These are phyloP conservation scores for Hericium rajendrae DNA, from an alignment of 768 basidiomycete genomes.

Conservation along the genomic window DNA sequence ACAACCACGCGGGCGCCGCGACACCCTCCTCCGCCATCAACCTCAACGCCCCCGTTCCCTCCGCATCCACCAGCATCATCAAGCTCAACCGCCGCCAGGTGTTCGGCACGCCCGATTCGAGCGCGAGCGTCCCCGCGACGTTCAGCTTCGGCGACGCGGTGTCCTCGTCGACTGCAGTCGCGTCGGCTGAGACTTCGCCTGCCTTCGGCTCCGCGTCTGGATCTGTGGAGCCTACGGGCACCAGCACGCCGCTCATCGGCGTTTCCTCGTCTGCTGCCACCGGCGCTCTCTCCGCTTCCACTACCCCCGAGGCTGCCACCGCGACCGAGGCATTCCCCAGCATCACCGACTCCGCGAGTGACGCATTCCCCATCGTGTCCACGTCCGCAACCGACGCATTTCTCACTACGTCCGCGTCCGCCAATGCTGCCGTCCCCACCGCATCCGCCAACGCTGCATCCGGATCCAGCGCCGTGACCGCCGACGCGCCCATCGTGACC, in stretches of 20 bases:
- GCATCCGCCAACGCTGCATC: neutral
- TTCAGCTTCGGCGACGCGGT: neutral
- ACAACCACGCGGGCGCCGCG: neutral
- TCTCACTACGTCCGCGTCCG: neutral
- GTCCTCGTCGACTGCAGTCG: neutral
- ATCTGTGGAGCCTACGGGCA: neutral
- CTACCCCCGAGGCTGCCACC: neutral
- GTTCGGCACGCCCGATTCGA: neutral
- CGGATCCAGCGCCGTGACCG: neutral
- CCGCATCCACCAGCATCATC: slow-evolving; percentile 1
- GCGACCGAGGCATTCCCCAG: neutral
- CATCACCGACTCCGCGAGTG: neutral
- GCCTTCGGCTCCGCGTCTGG: neutral
- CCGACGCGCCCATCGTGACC: neutral
- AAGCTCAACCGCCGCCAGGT: slow-evolving; percentile 9
- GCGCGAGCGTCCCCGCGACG: neutral
- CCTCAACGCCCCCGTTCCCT: slow-evolving; percentile 1
- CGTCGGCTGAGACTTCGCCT: neutral
- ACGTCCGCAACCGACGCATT: neutral
- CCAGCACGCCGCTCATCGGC: neutral
- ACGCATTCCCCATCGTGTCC: neutral
- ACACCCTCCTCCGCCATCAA: slow-evolving; percentile 5
- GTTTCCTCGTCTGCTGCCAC: neutral
- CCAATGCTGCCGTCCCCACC: neutral
- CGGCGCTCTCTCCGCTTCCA: no score